Evolutionary conservation across 2,329 filamentous ascomycete species (phyloP).

Genomic region (Coniochaeta hoffmannii): DNA sequence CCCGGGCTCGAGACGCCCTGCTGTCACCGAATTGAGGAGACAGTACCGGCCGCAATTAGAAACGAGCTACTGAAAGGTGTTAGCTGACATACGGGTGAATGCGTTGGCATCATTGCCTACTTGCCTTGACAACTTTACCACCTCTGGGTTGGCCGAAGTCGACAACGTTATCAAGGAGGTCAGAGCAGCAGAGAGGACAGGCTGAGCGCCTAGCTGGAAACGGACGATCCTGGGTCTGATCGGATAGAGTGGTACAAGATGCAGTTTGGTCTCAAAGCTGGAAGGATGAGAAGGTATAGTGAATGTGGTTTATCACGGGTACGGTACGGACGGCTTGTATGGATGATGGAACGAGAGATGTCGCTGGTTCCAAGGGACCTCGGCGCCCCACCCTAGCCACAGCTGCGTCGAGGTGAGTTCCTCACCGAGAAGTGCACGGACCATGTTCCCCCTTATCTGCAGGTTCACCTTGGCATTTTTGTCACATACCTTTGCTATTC

Average conservation of each 20-base stretch:
- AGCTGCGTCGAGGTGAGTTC: not conserved
- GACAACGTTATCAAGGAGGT: too few relatives aligned
- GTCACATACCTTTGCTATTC: too few relatives aligned
- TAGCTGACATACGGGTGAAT: not conserved
- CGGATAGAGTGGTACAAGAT: too few relatives aligned
- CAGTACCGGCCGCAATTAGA: not conserved
- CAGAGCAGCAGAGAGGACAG: too few relatives aligned
- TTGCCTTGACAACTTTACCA: too few relatives aligned
- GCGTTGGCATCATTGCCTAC: too few relatives aligned
- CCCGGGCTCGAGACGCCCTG: not conserved
- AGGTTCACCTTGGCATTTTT: too few relatives aligned
- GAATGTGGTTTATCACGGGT: not conserved
- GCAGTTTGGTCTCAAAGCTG: not conserved
- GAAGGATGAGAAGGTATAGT: not conserved
- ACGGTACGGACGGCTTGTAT: not conserved
- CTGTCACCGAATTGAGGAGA: not conserved
- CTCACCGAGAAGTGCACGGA: not conserved
- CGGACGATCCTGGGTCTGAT: too few relatives aligned
- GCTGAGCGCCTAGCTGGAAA: too few relatives aligned
- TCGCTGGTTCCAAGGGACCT: not conserved
- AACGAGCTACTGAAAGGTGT: not conserved
- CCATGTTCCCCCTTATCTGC: not conserved
- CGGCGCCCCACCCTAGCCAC: not conserved
- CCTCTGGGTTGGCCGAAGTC: too few relatives aligned
- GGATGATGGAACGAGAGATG: not conserved